Evolutionary conservation across 805 yeast species (phyloP).

Genomic region (Spathaspora boniae): DNA sequence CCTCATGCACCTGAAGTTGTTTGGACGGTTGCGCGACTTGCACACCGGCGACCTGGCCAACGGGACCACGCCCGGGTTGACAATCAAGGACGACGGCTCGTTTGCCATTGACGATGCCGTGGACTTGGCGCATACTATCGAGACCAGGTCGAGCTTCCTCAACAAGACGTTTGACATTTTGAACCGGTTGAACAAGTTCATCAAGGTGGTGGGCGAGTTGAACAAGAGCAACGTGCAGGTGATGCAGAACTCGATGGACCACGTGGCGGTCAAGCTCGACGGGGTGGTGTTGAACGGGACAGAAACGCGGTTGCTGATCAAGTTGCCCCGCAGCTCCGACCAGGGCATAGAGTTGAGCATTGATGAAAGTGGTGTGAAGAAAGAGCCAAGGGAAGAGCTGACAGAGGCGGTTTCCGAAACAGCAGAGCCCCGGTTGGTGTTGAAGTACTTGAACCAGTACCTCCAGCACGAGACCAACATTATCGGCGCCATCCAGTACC

Average conservation of each 20-base stretch:
- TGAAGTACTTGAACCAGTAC: slow-evolving; percentile 24
- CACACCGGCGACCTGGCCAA: no score
- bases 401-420: neutral
- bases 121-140: slow-evolving; percentile 14
- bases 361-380: no score
- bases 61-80: no score
- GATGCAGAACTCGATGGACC: slow-evolving; percentile 22
- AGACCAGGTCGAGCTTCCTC: slow-evolving; percentile 20
- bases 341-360: slow-evolving; percentile 6
- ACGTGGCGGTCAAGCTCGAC: slow-evolving; percentile 28
- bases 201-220: slow-evolving; percentile 32
- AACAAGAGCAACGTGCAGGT: slow-evolving; percentile 24
- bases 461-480: slow-evolving; percentile 14
- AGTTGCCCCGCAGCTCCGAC: slow-evolving; percentile 16
- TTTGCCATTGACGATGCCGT: slow-evolving; percentile 29
- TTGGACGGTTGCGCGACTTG: slow-evolving; percentile 25
- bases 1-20: slow-evolving; percentile 22
- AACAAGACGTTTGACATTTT: slow-evolving; percentile 26
- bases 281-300: slow-evolving; percentile 16
- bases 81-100: slow-evolving; percentile 18
- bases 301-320: slow-evolving; percentile 17
- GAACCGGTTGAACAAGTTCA: slow-evolving; percentile 28
- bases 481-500: slow-evolving; percentile 31
- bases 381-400: neutral
- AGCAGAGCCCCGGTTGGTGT: slow-evolving; percentile 14